Evolutionary conservation across 495 filamentous ascomycete species (phyloP).

Genomic region (Platismatia glauca): DNA sequence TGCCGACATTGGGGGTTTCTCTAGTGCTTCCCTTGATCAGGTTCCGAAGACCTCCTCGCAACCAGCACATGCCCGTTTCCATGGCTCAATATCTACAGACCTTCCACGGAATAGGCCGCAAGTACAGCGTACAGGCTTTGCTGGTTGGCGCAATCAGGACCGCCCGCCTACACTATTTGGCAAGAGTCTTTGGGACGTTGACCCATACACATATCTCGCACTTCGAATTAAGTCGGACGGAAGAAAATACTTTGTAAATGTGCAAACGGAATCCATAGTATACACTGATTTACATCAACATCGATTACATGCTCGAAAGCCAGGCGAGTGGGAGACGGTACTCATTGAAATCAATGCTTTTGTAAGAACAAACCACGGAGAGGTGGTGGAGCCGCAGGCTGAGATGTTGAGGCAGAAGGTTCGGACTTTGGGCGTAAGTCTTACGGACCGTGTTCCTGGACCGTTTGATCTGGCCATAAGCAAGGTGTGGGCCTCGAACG

Average conservation of each 20-base stretch:
- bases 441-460: slow-evolving; percentile 83
- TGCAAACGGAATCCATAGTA: slow-evolving; percentile 88
- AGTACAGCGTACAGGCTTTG: slow-evolving; percentile 69
- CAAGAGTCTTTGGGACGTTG: slow-evolving; percentile 73
- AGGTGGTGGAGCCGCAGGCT: slow-evolving; percentile 82
- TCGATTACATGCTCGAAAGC: slow-evolving; percentile 68
- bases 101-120: slow-evolving; percentile 66
- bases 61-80: slow-evolving; percentile 62
- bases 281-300: slow-evolving; percentile 95
- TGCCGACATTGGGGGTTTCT: slow-evolving; percentile 76
- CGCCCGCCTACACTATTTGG: slow-evolving; percentile 63
- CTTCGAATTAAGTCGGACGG: slow-evolving; percentile 88
- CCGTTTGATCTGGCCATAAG: slow-evolving; percentile 78
- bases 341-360: slow-evolving; percentile 84
- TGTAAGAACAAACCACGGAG: slow-evolving; percentile 85
- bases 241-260: slow-evolving; percentile 84
- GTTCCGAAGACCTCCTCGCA: slow-evolving; percentile 38
- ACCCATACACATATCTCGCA: slow-evolving; percentile 78
- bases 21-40: slow-evolving; percentile 61
- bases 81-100: slow-evolving; percentile 78
- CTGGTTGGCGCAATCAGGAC: slow-evolving; percentile 69
- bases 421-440: slow-evolving; percentile 71
- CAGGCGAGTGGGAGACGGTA: slow-evolving; percentile 88
- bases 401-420: slow-evolving; percentile 80
- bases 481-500: slow-evolving; percentile 65